These are phyloP conservation scores for Aspergillus brunneoviolaceus DNA, from an alignment of 2,329 filamentous ascomycete genomes.

Conservation along the genomic window DNA sequence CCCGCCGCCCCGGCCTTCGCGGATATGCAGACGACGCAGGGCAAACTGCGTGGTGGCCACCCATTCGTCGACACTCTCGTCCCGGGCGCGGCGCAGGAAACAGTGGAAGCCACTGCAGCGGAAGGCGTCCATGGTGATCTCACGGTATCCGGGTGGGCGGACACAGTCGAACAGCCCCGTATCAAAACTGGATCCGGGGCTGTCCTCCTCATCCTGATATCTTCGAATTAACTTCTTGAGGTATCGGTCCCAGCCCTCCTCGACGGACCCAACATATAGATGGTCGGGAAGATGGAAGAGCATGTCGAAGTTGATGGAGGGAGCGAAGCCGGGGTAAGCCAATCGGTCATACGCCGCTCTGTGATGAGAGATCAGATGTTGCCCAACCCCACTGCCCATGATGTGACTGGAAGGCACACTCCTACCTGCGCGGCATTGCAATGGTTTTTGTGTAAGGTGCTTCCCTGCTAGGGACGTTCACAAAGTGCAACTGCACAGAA, in stretches of 20 bases:
- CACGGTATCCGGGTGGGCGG: conserved; percentile 13
- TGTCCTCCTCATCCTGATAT: background rate
- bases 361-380: background rate
- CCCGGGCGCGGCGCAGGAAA: conserved; percentile 11
- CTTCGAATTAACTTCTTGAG: background rate
- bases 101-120: conserved; percentile 11
- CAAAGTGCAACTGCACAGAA: conserved; percentile 1
- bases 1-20: background rate
- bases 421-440: conserved; percentile 3
- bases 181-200: background rate
- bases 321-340: background rate
- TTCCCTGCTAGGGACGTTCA: background rate
- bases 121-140: conserved; percentile 8
- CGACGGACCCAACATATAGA: conserved; percentile 14
- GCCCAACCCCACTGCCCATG: too few relatives aligned
- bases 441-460: background rate
- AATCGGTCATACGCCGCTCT: background rate
- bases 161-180: conserved; percentile 11
- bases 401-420: too few relatives aligned
- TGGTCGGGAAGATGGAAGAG: conserved; percentile 13
- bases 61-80: conserved; percentile 19
- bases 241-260: conserved; percentile 16
- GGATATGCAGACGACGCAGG: conserved; percentile 4
- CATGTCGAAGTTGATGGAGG: background rate
- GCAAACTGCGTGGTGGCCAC: conserved; percentile 9